Evolutionary conservation across 371 early-diverging fungal genomes (phyloP).

Genomic region (Cladochytrium tenue): DNA sequence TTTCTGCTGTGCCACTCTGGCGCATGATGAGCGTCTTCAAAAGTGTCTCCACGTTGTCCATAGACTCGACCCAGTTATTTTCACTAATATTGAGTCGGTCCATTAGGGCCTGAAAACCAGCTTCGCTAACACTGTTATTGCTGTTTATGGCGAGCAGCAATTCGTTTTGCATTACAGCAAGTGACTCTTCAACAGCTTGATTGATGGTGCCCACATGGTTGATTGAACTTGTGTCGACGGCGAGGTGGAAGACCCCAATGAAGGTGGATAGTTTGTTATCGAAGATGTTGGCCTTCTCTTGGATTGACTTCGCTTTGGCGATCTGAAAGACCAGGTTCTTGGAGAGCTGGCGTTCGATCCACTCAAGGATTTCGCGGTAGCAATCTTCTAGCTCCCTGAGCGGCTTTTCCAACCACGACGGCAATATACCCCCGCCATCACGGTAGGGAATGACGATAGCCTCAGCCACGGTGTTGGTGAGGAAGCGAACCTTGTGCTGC

Average conservation of each 20-base stretch:
- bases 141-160: not conserved
- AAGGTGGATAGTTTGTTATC: not conserved
- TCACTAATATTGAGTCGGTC: not conserved
- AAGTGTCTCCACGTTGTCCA: not conserved
- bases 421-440: not conserved
- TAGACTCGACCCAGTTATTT: not conserved
- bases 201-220: not conserved
- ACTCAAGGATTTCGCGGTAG: not conserved
- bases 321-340: not conserved
- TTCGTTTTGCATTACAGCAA: not conserved
- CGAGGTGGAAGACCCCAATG: not conserved
- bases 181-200: not conserved
- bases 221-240: not conserved
- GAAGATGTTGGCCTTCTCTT: not conserved
- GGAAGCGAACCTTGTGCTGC: not conserved
- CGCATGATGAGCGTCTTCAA: not conserved
- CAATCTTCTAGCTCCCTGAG: not conserved
- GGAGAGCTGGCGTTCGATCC: not conserved
- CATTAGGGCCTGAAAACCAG: not conserved
- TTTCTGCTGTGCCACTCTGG: too few relatives aligned
- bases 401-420: not conserved
- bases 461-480: not conserved
- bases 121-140: not conserved
- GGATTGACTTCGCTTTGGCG: not conserved
- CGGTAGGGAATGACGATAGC: not conserved